Evolutionary conservation across 768 basidiomycete species (phyloP).

Genomic region (Trametes cubensis): DNA sequence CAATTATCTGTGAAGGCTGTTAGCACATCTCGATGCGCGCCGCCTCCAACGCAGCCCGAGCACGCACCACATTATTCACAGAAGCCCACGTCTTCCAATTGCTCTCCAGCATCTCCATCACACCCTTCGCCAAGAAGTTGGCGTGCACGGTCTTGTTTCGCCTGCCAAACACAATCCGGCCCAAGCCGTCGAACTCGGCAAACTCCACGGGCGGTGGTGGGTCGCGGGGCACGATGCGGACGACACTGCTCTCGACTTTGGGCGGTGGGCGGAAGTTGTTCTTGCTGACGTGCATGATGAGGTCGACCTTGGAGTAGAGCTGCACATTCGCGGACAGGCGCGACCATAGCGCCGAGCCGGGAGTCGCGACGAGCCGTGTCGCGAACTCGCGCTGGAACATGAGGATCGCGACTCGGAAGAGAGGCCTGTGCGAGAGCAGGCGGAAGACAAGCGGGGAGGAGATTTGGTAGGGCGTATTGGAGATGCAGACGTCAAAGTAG

Average conservation of each 20-base stretch:
- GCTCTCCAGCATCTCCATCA: slow-evolving; percentile 90
- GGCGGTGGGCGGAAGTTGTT: slow-evolving; percentile 98
- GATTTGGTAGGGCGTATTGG: slow-evolving; percentile 99
- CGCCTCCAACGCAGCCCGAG: not conserved
- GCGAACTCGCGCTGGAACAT: slow-evolving; percentile 99
- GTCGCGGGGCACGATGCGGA: slow-evolving; percentile 88
- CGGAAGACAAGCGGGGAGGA: slow-evolving; percentile 98
- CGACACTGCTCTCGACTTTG: slow-evolving; percentile 89
- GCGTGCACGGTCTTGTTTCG: slow-evolving; percentile 90
- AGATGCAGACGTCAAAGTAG: slow-evolving; percentile 99
- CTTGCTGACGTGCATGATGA: slow-evolving; percentile 94
- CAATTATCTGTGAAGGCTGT: slow-evolving; percentile 53
- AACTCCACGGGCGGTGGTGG: slow-evolving; percentile 96
- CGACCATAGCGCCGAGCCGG: slow-evolving; percentile 87
- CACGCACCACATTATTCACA: slow-evolving; percentile 69
- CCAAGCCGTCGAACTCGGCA: slow-evolving; percentile 96
- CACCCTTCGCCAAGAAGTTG: slow-evolving; percentile 92
- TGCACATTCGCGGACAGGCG: slow-evolving; percentile 96
- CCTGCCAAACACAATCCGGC: slow-evolving; percentile 85
- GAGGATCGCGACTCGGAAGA: slow-evolving; percentile 92
- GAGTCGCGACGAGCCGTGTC: slow-evolving; percentile 83
- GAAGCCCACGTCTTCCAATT: slow-evolving; percentile 95
- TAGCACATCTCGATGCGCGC: no score
- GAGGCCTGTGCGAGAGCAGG: slow-evolving; percentile 91
- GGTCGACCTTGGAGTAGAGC: slow-evolving; percentile 94